Evolutionary conservation across 2,329 filamentous ascomycete genomes (phyloP), one percentile per base, ranked within the genome.

Genomic region (Cladosporium oxysporum): DNA sequence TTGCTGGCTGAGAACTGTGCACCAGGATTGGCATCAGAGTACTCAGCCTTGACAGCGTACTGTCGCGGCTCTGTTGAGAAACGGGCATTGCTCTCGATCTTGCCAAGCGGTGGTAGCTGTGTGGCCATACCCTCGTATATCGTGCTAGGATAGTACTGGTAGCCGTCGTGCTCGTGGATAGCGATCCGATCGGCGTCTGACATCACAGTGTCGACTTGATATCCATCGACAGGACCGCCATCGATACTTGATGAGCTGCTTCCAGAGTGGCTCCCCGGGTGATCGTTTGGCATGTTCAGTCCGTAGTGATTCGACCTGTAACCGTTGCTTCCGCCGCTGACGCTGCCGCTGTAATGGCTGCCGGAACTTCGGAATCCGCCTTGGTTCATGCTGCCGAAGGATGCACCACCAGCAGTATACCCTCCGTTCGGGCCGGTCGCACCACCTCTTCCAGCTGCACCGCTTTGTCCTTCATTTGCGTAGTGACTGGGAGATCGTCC

Each of bases 401-500:
- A 69, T 65, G 70, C 69, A 8, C 72, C 73, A 31, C 68, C 66
- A 23, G 70, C 62, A 31, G 72, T 75, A 61, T 78, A 79, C 35
- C 78, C 75, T 67, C 78, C 75, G 52, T 88, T 84, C 69, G 87
- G 83, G 50, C 88, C 86, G 44, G 87, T 86, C 0, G 88, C 88
- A 16, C 90, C 90, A 65, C 90, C 89, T 72, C 90, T 88, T 84
- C 75, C 87, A 84, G 64, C 89, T 58, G 71, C 69, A 62, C 79
- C 79, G 66, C 82, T 76, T 21, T 80, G 78, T 4, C 79, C 80
- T 71, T 83, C 81, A 58, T 81, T 79, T 65, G 78, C 75, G 71
- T 83, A 83, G 62, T 83, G 92, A 1, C 91, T 91, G 0, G 91
- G 91, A 8, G 90, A 93, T 29, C 91, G 87, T 6, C 92, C 92